Base-by-base conservation (phyloP, 1,284 basidiomycete species). In the Melampsora larici-populina region DNA sequence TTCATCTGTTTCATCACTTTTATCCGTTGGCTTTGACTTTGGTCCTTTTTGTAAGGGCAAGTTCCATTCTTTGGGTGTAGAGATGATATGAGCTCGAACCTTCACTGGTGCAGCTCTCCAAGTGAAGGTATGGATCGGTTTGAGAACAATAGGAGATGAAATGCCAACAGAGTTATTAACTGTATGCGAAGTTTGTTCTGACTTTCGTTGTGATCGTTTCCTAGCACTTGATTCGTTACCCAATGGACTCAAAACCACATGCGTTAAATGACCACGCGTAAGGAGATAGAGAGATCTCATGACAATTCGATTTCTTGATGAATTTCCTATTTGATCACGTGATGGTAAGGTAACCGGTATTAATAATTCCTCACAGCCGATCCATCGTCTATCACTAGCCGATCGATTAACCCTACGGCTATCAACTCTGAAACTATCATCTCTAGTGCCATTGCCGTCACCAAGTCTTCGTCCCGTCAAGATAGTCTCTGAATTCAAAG, bases 121-220 rank as follows among this genome's bases (percentile, higher is more conserved):
- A 13, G 72, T 74, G 40, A 74, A 74, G 17, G 72, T 74, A 66
- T 74, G 72, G 33, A 74, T 24, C 26, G 72, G 72, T 48, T 74
- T 74, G 13, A 74, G 26, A 18, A 66, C 46, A 24, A 74, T 46
- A 26, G 72, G 72, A 11, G 29, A 33, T 58, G 72, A 63, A 31
- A 66, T 46, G 1, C 64, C 72, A 11, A 29, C 48, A 13, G 64
- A 21, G 21, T 24, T 65, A 48, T 51, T 21, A 24, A 29, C 48
- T 43, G 46, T 11, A 65, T 13, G 43, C 49, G 64, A 62, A 5
- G 24, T 21, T 55, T 55, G 31, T 73, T 62, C 18, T 46, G 43
- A 13, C 26, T 9, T 31, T 36, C 58, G 60, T 46, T 18, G 36
- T 31, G 46, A n/a, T 64, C 43, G 17, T 73, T 46, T 46, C 36